Evolutionary conservation across 768 basidiomycete genomes (phyloP).

Genomic region (Tulasnella calospora): DNA sequence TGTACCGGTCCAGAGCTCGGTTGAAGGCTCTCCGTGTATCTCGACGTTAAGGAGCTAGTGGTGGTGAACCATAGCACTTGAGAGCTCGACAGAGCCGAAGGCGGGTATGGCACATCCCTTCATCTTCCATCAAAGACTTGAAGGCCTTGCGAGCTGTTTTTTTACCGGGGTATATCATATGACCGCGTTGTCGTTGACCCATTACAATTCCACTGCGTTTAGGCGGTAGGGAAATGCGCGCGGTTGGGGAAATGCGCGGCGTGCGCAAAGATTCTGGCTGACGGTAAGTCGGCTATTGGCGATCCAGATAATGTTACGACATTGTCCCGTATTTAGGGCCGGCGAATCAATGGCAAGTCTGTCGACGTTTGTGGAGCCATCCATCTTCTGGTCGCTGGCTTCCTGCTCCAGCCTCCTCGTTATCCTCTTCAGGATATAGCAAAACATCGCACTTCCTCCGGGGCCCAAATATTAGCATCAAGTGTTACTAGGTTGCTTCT

Average conservation of each 20-base stretch:
- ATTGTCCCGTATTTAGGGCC: conserved; percentile 45
- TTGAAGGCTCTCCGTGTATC: background rate
- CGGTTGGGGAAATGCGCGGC: conserved; percentile 65
- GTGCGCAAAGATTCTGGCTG: conserved; percentile 73
- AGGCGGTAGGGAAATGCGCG: too few species aligned
- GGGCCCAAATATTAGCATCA: conserved; percentile 25
- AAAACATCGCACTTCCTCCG: conserved; percentile 46
- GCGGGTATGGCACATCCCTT: conserved; percentile 38
- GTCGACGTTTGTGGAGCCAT: conserved; percentile 27
- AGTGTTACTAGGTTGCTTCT: conserved; percentile 37
- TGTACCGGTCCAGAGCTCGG: background rate
- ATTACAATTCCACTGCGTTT: conserved; percentile 73
- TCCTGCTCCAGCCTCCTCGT: conserved; percentile 14
- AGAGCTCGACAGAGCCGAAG: background rate
- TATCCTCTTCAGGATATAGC: conserved; percentile 38
- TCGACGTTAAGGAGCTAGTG: conserved; percentile 12
- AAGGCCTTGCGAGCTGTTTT: conserved; percentile 43
- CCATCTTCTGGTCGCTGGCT: conserved; percentile 36
- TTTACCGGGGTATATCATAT: conserved; percentile 66
- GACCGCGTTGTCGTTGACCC: conserved; percentile 80
- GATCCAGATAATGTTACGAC: conserved; percentile 68
- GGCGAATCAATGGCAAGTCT: background rate
- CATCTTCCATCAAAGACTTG: conserved; percentile 23
- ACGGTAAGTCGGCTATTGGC: conserved; percentile 71
- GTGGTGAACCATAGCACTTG: conserved; percentile 3